Evolutionary conservation across 495 filamentous ascomycete species (phyloP).

Genomic region (Rhizodiscina lignyota): DNA sequence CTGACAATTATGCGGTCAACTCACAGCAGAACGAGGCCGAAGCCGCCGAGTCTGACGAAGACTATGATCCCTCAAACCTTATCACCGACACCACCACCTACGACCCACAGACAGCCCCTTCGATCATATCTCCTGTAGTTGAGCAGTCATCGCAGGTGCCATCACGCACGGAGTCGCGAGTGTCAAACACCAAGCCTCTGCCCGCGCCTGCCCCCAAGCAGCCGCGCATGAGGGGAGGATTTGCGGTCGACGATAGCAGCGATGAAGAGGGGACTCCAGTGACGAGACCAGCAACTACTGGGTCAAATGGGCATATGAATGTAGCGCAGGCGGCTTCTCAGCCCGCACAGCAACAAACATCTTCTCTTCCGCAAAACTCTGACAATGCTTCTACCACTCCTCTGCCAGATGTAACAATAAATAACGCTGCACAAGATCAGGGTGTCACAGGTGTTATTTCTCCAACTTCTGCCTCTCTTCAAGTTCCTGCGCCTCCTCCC

Average conservation of each 20-base stretch:
- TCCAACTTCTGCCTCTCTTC: constrained; percentile 14
- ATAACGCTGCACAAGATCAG: constrained; percentile 34
- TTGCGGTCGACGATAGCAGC: constrained; percentile 52
- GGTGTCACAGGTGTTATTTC: constrained; percentile 34
- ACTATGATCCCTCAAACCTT: constrained; percentile 19
- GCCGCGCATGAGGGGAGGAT: constrained; percentile 60
- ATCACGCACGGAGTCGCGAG: background rate
- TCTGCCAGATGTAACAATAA: constrained; percentile 41
- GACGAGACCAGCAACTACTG: constrained; percentile 6
- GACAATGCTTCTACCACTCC: constrained; percentile 41
- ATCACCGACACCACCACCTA: constrained; percentile 2
- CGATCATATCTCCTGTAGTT: background rate
- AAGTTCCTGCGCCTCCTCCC: constrained; percentile 9
- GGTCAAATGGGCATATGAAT: constrained; percentile 17
- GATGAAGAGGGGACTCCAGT: constrained; percentile 36
- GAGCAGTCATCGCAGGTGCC: background rate
- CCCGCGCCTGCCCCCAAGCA: constrained; percentile 19
- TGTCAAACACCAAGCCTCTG: constrained; percentile 1
- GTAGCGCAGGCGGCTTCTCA: constrained; percentile 9
- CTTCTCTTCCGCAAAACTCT: constrained; percentile 37
- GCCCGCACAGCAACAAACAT: constrained; percentile 16
- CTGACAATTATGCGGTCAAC: no score
- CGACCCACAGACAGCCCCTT: background rate
- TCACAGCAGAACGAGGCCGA: no score
- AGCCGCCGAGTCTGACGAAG: no score